A percentile compares a stretch with the other conserved stretches of the same genome.
Conservation (phyloP, 2,329 filamentous ascomycete genomes). For the Ceratocystis destructans region DNA sequence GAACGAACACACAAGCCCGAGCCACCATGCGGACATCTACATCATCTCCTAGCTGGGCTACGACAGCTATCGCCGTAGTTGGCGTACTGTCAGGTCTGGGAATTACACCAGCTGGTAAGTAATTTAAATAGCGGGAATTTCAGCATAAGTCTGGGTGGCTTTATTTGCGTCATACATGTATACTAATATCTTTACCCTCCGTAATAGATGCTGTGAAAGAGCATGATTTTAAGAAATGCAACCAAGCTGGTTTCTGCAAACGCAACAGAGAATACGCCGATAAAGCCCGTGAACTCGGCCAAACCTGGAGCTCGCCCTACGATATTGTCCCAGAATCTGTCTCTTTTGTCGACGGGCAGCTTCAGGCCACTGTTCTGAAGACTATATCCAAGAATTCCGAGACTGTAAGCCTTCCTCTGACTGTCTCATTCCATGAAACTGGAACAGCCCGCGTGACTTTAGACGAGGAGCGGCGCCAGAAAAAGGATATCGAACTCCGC, state of each 20-base stretch:
- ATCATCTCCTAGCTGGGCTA: constrained; percentile 12
- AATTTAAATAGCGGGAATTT: no score
- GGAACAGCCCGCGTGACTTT: constrained; percentile 76
- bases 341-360: constrained; percentile 62
- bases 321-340: constrained; percentile 57
- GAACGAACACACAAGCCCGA: constrained; percentile 13
- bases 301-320: constrained; percentile 70
- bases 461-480: constrained; percentile 81
- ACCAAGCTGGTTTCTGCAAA: constrained; percentile 93
- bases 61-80: constrained; percentile 14
- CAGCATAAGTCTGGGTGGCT: neutral
- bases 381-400: constrained; percentile 49
- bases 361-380: constrained; percentile 74
- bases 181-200: neutral
- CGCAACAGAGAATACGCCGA: constrained; percentile 87
- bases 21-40: constrained; percentile 16
- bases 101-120: constrained; percentile 18
- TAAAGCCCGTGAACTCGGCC: constrained; percentile 48
- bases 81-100: constrained; percentile 14
- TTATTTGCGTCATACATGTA: neutral
- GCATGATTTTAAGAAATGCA: constrained; percentile 92
- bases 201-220: constrained; percentile 70
- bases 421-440: constrained; percentile 76
- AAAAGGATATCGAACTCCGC: constrained; percentile 75
- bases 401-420: constrained; percentile 66